Conservation (phyloP, 495 filamentous ascomycete genomes). For the Podospora didyma region DNA sequence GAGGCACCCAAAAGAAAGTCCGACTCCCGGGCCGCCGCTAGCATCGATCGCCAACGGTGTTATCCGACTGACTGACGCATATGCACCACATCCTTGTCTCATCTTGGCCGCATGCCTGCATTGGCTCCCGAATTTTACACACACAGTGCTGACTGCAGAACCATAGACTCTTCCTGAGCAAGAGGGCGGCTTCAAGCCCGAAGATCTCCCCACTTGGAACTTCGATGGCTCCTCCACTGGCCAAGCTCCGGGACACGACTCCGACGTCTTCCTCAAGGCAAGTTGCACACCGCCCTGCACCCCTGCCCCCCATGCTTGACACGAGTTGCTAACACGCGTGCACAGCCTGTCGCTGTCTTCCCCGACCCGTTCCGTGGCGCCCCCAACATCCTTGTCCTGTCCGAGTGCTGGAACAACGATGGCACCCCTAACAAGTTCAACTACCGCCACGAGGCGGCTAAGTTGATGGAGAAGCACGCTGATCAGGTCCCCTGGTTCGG, state of each 20-base stretch:
- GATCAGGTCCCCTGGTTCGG: slow-evolving; percentile 92
- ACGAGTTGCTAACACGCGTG: not conserved
- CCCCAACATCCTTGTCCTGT: slow-evolving; percentile 91
- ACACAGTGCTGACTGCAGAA: slow-evolving; percentile 16
- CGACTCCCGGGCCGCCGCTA: not conserved
- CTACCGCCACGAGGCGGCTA: slow-evolving; percentile 63
- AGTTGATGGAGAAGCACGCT: slow-evolving; percentile 84
- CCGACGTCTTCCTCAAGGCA: slow-evolving; percentile 81
- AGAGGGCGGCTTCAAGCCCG: slow-evolving; percentile 46
- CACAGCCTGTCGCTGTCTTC: slow-evolving; percentile 32
- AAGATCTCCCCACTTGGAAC: slow-evolving; percentile 97
- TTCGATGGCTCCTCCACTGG: slow-evolving; percentile 95
- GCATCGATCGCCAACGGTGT: not conserved
- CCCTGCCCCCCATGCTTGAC: not conserved
- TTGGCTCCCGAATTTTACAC: not conserved
- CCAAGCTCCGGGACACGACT: slow-evolving; percentile 94
- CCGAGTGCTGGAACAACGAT: slow-evolving; percentile 94
- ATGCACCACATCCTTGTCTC: not conserved
- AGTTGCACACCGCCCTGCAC: not conserved
- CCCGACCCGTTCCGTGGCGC: slow-evolving; percentile 85
- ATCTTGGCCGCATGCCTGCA: not conserved
- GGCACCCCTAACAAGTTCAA: slow-evolving; percentile 99
- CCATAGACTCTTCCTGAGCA: slow-evolving; percentile 72
- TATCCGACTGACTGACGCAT: not conserved
- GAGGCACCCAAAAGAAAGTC: not conserved